A percentile compares a stretch with the other conserved stretches of the same genome.
phyloP scores from a whole-genome alignment of 257 asterid genomes.

The Haberlea rhodopensis region DNA sequence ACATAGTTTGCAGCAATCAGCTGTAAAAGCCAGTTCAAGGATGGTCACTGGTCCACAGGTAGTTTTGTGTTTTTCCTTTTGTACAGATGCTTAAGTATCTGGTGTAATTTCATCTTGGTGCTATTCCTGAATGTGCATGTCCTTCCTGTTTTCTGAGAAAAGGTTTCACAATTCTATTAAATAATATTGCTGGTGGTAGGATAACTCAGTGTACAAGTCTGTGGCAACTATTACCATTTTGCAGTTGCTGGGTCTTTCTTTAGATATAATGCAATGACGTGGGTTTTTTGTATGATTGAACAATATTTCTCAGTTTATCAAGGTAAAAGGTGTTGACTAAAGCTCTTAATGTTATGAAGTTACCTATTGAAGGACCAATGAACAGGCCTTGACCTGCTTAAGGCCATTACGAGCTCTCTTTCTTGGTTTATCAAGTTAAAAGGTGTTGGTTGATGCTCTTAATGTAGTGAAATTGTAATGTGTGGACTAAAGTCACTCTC shows the following conservation, averaged over 20 bases:
- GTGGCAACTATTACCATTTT: no score
- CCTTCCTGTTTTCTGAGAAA: neutral
- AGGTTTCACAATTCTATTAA: neutral
- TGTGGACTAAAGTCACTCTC: neutral
- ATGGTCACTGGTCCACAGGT: slow-evolving; percentile 88
- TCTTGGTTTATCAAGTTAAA: neutral
- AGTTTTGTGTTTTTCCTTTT: slow-evolving; percentile 5
- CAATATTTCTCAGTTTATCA: no score
- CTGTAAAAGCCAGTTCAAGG: slow-evolving; percentile 46
- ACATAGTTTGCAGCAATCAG: slow-evolving; percentile 44
- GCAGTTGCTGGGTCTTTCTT: neutral
- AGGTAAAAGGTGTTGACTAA: neutral
- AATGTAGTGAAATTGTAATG: neutral
- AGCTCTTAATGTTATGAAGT: no score
- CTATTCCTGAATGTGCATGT: slow-evolving; percentile 2
- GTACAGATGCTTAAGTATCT: slow-evolving; percentile 16
- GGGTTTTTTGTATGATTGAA: neutral
- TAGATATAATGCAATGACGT: neutral
- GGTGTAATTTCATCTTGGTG: neutral
- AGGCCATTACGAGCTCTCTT: neutral
- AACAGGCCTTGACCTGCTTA: neutral
- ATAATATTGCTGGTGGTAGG: neutral
- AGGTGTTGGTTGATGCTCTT: neutral
- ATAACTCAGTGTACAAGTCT: neutral
- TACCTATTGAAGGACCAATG: neutral